Conservation (phyloP, 208 protist genomes). For the Blastocrithidia nonstop region DNA sequence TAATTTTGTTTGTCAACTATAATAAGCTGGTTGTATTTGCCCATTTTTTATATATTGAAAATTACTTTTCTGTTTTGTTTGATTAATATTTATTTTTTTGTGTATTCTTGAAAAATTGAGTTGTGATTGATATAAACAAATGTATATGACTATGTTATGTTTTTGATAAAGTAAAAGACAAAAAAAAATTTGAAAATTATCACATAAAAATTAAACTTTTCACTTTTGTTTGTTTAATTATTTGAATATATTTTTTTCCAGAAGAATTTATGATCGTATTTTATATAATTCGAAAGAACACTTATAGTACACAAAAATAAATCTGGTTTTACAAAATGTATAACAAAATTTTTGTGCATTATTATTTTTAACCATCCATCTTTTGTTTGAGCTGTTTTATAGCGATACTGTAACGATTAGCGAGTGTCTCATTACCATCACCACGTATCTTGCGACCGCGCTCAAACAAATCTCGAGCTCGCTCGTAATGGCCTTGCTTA, state of each 20-base stretch:
- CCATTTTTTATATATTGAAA: background rate
- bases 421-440: constrained; percentile 78
- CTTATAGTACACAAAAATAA: background rate
- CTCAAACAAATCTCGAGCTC: constrained; percentile 64
- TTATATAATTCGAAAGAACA: constrained; percentile 2
- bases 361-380: constrained; percentile 26
- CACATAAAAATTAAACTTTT: constrained; percentile 1
- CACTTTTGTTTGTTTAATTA: background rate
- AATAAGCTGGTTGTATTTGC: background rate
- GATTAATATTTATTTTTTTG: background rate
- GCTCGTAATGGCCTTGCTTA: constrained; percentile 41
- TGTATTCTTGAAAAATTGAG: background rate
- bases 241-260: background rate
- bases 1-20: background rate
- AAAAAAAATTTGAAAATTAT: constrained; percentile 3
- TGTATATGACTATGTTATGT: too few species aligned
- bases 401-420: constrained; percentile 77
- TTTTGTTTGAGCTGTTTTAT: constrained; percentile 72
- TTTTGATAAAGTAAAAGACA: too few species aligned
- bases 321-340: background rate
- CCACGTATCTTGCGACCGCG: constrained; percentile 70
- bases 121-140: constrained; percentile 3
- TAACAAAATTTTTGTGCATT: too few species aligned
- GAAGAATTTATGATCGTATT: background rate
- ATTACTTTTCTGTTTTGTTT: background rate